Evolutionary conservation across 805 yeast species (phyloP).

Genomic region (Ogataea paradorogensis): DNA sequence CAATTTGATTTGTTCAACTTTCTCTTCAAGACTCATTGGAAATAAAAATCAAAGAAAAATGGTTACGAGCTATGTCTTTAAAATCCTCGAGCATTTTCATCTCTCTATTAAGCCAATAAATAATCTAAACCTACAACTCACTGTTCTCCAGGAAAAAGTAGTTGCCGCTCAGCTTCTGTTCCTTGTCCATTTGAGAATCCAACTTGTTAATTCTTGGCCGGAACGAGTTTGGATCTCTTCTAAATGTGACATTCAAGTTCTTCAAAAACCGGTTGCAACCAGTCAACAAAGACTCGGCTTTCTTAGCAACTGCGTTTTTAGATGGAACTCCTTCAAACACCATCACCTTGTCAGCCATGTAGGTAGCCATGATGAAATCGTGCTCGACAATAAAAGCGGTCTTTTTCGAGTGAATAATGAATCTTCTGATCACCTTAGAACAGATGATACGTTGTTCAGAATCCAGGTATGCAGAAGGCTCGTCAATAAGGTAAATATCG

Average conservation of each 20-base stretch:
- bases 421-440: slow-evolving; percentile 96
- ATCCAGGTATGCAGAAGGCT: slow-evolving; percentile 98
- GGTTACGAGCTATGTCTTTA: not conserved
- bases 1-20: slow-evolving; percentile 27
- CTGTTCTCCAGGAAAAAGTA: slow-evolving; percentile 88
- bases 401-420: slow-evolving; percentile 92
- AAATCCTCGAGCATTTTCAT: not conserved
- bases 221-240: slow-evolving; percentile 98
- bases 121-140: slow-evolving; percentile 31
- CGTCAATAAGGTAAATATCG: slow-evolving; percentile 95
- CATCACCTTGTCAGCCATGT: slow-evolving; percentile 97
- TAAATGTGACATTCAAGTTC: slow-evolving; percentile 95
- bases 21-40: slow-evolving; percentile 20
- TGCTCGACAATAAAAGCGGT: slow-evolving; percentile 99
- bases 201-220: slow-evolving; percentile 98
- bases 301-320: slow-evolving; percentile 73
- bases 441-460: slow-evolving; percentile 99
- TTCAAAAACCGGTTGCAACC: slow-evolving; percentile 97
- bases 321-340: slow-evolving; percentile 97
- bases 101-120: slow-evolving; percentile 8
- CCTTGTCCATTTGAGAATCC: slow-evolving; percentile 98
- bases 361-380: slow-evolving; percentile 99
- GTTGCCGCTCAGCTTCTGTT: slow-evolving; percentile 89
- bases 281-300: slow-evolving; percentile 90
- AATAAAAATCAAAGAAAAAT: slow-evolving; percentile 1